phyloP scores from a whole-genome alignment of 345 rosid species.

The Murraya paniculata region DNA sequence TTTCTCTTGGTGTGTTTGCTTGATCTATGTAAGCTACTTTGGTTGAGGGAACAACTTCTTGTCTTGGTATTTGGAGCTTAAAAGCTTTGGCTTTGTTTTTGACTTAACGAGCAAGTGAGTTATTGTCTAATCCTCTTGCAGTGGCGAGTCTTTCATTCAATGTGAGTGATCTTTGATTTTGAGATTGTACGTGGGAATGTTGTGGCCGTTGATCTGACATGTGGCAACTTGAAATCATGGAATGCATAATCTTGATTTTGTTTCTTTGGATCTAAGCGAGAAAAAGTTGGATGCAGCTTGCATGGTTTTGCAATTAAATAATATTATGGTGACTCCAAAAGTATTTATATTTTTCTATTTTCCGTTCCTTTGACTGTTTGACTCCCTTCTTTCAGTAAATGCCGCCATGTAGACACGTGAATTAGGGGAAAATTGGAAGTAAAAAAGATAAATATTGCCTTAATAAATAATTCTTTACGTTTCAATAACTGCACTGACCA shows the following conservation, averaged over 20 bases:
- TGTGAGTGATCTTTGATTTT: background rate
- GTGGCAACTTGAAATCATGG: background rate
- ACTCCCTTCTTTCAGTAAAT: background rate
- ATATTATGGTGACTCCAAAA: background rate
- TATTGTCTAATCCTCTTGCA: background rate
- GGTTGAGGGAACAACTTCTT: background rate
- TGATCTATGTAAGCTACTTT: background rate
- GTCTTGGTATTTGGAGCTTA: background rate
- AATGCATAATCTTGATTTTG: background rate
- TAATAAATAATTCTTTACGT: too few species aligned
- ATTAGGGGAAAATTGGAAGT: background rate
- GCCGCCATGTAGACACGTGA: background rate
- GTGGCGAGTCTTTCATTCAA: background rate
- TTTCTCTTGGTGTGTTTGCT: background rate
- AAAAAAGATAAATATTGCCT: too few species aligned
- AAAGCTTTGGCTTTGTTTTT: background rate
- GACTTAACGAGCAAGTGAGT: background rate
- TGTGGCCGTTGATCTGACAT: background rate
- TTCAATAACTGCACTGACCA: too few species aligned
- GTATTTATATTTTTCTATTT: background rate
- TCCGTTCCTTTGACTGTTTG: background rate
- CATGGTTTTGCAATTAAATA: background rate
- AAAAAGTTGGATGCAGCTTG: background rate
- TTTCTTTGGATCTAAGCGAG: background rate
- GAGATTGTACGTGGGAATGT: background rate